Base-by-base conservation (phyloP, 2,329 filamentous ascomycete species). In the Exophiala mesophila region DNA sequence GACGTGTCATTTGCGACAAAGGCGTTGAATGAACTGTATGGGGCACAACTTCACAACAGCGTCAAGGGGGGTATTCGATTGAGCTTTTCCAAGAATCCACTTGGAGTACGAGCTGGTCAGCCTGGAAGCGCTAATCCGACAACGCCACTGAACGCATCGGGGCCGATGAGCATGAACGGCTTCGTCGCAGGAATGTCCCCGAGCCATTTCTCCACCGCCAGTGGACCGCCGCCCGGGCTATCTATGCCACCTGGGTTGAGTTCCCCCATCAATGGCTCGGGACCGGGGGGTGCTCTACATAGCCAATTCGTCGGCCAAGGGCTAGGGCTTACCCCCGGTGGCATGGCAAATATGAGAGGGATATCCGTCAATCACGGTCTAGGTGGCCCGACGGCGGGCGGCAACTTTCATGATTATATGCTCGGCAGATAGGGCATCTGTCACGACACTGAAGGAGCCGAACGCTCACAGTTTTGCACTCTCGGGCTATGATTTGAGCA, bases 61-160 rank as follows among this genome's bases (percentile, higher is more conserved):
- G 78, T 88, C 59, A 96, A 95, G 62, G 90, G 90, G 5, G 92
- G 92, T 23, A 96, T 98, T 57, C 83, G 92, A 17, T 73, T 98
- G 42, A 95, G 88, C 64, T 98, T 96, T 64, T 96, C 90, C 20
- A 97, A 97, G 70, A 97, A 97, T 57, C 92, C 92, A 0, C 75
- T 97, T 2, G 92, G 92, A 16, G 90, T 97, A 19, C 83, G 92
- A 33, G 88, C 85, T 2, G 81, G 80, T 18, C 87, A 89, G 58
- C 72, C 71, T 24, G 74, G 67, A 45, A 49, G 52, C 41, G 70
- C 74, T 62, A 72, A 68, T 28, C 64, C 71, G 15, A 60, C 68
- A n/a, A 71, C 70, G 29, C 64, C 69, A 7, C 66, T 78, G 48
- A 67, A 69, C 16, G 68, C 72, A 3, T 70, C 71, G 26, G 69